phyloP scores from a whole-genome alignment of 1,284 basidiomycete genomes.

The Ustilago curta region DNA sequence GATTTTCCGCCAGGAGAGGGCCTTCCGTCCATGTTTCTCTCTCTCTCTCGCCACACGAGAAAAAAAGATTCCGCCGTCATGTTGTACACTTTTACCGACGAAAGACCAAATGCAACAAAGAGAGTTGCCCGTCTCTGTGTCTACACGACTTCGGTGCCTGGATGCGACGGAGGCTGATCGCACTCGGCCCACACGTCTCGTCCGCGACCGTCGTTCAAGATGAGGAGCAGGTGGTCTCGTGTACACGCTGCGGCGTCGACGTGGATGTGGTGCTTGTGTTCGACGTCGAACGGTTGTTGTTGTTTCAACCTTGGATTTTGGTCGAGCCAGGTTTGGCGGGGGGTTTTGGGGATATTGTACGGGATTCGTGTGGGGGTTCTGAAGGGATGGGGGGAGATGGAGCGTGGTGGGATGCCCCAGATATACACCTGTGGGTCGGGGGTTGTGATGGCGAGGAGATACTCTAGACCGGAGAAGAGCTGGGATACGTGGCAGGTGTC shows the following conservation, averaged over 20 bases:
- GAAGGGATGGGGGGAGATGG: slow-evolving; percentile 1
- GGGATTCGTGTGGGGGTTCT: slow-evolving; percentile 9
- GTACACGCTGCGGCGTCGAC: slow-evolving; percentile 25
- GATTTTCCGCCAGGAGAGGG: no score
- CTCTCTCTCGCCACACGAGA: no score
- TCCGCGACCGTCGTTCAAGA: slow-evolving; percentile 23
- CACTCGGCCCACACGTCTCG: slow-evolving; percentile 32
- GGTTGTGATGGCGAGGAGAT: slow-evolving; percentile 24
- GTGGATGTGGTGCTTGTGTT: no score
- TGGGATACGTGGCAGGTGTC: neutral
- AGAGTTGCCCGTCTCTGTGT: no score
- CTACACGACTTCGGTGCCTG: slow-evolving; percentile 20
- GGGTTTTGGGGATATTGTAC: slow-evolving; percentile 14
- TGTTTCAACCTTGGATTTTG: slow-evolving; percentile 12
- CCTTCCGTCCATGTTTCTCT: no score
- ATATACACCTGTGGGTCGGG: slow-evolving; percentile 12
- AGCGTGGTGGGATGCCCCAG: slow-evolving; percentile 30
- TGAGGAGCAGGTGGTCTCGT: slow-evolving; percentile 22
- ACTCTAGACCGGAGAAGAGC: slow-evolving; percentile 31
- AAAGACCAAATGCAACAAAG: no score
- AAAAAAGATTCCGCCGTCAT: no score
- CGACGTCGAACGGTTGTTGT: neutral
- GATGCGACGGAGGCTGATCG: slow-evolving; percentile 12
- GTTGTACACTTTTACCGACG: no score
- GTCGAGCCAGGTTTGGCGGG: slow-evolving; percentile 19